Base-by-base conservation (phyloP, 192 early-diverging fungal species). In the Chytriomyces sp. region DNA sequence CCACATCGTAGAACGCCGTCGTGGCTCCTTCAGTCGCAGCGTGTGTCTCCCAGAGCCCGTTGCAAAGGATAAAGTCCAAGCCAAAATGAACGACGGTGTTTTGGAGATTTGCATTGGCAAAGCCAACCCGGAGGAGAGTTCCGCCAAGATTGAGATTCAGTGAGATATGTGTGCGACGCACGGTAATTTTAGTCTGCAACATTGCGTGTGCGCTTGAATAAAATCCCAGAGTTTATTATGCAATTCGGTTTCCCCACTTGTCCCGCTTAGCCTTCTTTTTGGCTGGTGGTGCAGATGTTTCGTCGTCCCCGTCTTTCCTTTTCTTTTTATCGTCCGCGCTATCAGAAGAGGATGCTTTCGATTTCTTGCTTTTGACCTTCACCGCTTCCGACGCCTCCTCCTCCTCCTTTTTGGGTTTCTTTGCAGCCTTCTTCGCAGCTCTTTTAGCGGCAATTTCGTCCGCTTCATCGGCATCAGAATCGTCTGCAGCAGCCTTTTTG, bases 201-300 rank as follows among this genome's bases (percentile, higher is more conserved):
- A 35, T 35, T 35, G 35, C 35, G 35, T 35, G 4, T 35, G 35
- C 4, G 4, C 35, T 35, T 35, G 35, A 35, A 35, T 35, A 35
- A 35, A 35, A 35, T 35, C 35, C 35, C 35, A 35, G 0, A 2
- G 28, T 47, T 62, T 43, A 66, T 50, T 75, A 11, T 50, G 26
- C 18, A 43, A 75, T 75, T 49, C 26, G 23, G 46, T 76, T 76
- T 13, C 75, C 75, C 75, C 75, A 76, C 64, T 76, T 76, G 65
- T 76, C 75, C 23, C 64, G 26, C 50, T 76, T 76, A 6, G 18
- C 13, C 46, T 46, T 46, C 9, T 69, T 69, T 45, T 69, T 69
- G 3, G 26, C 46, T 9, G 43, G 28, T 26, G 11, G 11, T 43
- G 64, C 26, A 3, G 11, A 2, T 35, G 13, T 65, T 44, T 35